Evolutionary conservation across 2,329 filamentous ascomycete genomes (phyloP).

Genomic region (Xylaria digitata): DNA sequence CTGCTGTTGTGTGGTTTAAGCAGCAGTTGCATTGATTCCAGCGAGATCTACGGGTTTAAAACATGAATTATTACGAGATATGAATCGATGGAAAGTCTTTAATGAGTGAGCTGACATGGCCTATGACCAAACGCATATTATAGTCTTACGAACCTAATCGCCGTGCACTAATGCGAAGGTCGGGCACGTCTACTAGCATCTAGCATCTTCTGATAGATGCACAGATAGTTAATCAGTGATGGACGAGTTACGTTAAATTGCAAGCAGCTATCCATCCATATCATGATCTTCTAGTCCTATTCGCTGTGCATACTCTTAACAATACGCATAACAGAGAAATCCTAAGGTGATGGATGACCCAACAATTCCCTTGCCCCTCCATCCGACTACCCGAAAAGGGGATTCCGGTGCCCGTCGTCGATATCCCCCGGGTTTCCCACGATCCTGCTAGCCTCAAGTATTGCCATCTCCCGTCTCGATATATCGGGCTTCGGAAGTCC

Average conservation of each 20-base stretch:
- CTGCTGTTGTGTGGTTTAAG: conserved; percentile 59
- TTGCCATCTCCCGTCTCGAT: neutral
- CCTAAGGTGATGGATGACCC: neutral
- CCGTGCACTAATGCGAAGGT: too few species aligned
- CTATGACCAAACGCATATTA: too few species aligned
- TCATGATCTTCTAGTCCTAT: neutral
- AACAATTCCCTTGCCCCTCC: neutral
- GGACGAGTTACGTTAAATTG: neutral
- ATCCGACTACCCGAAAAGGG: neutral
- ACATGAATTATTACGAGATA: too few species aligned
- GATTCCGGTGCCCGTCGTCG: too few species aligned
- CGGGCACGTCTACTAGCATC: too few species aligned
- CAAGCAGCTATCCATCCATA: neutral
- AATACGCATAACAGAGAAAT: neutral
- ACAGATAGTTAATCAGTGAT: too few species aligned
- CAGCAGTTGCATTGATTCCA: conserved; percentile 38
- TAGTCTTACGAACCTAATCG: too few species aligned
- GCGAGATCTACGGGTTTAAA: too few species aligned
- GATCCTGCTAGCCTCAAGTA: neutral
- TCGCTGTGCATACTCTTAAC: neutral
- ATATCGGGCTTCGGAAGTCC: neutral
- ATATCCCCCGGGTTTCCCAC: neutral
- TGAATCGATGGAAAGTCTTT: too few species aligned
- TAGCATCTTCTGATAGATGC: too few species aligned
- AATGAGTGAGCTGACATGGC: too few species aligned